A percentile compares a stretch with the other conserved stretches of the same genome.
These are phyloP conservation scores for Tephrocybe sp. DNA, from an alignment of 768 basidiomycete species.

Conservation along the genomic window DNA sequence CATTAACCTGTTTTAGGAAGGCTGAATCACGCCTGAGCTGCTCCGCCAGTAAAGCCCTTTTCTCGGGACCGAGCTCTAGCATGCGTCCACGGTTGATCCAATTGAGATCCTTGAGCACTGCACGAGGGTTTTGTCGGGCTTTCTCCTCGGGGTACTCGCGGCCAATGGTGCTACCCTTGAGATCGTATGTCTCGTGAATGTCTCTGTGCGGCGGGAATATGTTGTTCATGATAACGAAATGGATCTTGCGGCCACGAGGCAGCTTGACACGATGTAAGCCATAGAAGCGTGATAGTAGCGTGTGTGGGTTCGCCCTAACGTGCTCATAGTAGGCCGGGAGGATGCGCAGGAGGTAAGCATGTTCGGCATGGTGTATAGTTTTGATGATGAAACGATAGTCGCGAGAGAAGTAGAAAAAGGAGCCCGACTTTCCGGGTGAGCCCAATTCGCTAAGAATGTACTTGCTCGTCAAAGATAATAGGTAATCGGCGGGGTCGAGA, in stretches of 20 bases:
- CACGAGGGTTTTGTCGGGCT: slow-evolving; percentile 75
- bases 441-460: slow-evolving; percentile 98
- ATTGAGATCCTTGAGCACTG: slow-evolving; percentile 94
- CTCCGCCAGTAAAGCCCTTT: slow-evolving; percentile 85
- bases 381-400: slow-evolving; percentile 99
- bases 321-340: slow-evolving; percentile 84
- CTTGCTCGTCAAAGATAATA: slow-evolving; percentile 93
- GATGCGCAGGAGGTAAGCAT: slow-evolving; percentile 88
- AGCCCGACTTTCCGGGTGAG: slow-evolving; percentile 97
- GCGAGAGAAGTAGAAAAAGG: slow-evolving; percentile 98
- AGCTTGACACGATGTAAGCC: slow-evolving; percentile 97
- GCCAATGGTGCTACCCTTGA: slow-evolving; percentile 94
- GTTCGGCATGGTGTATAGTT: slow-evolving; percentile 92
- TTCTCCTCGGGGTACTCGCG: slow-evolving; percentile 86
- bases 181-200: slow-evolving; percentile 95
- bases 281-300: slow-evolving; percentile 91
- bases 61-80: slow-evolving; percentile 95
- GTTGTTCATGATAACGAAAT: slow-evolving; percentile 99
- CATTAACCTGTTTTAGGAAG: slow-evolving; percentile 75
- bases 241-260: slow-evolving; percentile 90
- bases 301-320: slow-evolving; percentile 89
- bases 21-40: slow-evolving; percentile 88
- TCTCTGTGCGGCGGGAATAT: slow-evolving; percentile 97
- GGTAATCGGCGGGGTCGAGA: slow-evolving; percentile 96
- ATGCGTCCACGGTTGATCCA: slow-evolving; percentile 83